Percentiles rank a stretch among this genome's conserved stretches.
phyloP scores from a whole-genome alignment of 2,329 filamentous ascomycete genomes.

The Whalleya microplaca region DNA sequence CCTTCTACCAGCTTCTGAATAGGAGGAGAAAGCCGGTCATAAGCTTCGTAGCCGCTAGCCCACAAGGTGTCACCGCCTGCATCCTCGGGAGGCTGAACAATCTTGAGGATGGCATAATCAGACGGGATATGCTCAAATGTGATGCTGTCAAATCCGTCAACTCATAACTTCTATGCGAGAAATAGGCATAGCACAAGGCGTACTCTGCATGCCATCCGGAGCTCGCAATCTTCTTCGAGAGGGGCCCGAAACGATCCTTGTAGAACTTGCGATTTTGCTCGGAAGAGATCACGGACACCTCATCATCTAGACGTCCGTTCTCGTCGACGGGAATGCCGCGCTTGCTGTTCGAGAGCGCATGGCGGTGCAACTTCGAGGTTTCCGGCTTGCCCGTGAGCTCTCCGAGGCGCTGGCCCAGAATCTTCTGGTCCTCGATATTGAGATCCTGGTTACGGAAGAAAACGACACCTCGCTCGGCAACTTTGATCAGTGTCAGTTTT shows the following conservation, averaged over 20 bases:
- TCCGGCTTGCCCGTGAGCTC: slow-evolving; percentile 49
- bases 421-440: slow-evolving; percentile 47
- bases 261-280: slow-evolving; percentile 60
- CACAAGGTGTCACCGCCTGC: slow-evolving; percentile 51
- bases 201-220: slow-evolving; percentile 55
- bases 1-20: slow-evolving; percentile 52
- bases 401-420: slow-evolving; percentile 49
- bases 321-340: slow-evolving; percentile 45
- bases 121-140: slow-evolving; percentile 57
- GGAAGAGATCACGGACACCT: slow-evolving; percentile 60
- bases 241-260: slow-evolving; percentile 46
- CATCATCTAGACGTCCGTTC: slow-evolving; percentile 55
- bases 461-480: slow-evolving; percentile 54
- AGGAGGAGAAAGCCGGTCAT: slow-evolving; percentile 55
- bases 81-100: slow-evolving; percentile 50
- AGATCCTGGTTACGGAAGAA: slow-evolving; percentile 54
- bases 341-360: slow-evolving; percentile 46
- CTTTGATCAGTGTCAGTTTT: slow-evolving; percentile 23
- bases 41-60: slow-evolving; percentile 56
- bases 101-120: slow-evolving; percentile 57
- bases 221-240: slow-evolving; percentile 39
- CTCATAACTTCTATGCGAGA: neutral
- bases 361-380: slow-evolving; percentile 56
- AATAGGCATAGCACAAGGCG: neutral
- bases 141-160: slow-evolving; percentile 35